phyloP scores from a whole-genome alignment of 2,329 filamentous ascomycete genomes.

The Pseudogymnoascus verrucosus region DNA sequence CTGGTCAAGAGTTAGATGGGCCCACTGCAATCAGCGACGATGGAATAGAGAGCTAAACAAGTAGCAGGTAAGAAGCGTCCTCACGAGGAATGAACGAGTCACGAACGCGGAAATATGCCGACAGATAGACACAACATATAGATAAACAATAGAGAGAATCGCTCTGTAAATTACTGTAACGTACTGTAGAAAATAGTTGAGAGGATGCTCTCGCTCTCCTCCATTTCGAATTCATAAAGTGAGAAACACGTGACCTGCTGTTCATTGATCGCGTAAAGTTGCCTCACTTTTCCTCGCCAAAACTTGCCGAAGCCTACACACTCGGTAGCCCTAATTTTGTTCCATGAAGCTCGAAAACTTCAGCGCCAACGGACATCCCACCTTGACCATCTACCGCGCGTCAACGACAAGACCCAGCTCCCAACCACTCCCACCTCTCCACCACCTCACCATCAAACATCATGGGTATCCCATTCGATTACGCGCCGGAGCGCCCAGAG shows the following conservation, averaged over 20 bases:
- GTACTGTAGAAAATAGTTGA: too few relatives aligned
- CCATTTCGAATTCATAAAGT: not conserved
- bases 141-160: not conserved
- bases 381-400: slow-evolving; percentile 7
- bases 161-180: slow-evolving; percentile 4
- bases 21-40: not conserved
- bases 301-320: not conserved
- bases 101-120: not conserved
- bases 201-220: not conserved
- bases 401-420: not conserved
- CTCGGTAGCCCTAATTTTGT: slow-evolving; percentile 10
- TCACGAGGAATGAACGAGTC: slow-evolving; percentile 21
- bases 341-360: slow-evolving; percentile 8
- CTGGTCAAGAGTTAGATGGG: slow-evolving; percentile 56
- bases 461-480: slow-evolving; percentile 56
- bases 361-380: slow-evolving; percentile 9
- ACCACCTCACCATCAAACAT: slow-evolving; percentile 5
- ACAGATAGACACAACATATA: not conserved
- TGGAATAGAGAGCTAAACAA: not conserved
- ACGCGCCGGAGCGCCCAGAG: slow-evolving; percentile 83
- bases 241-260: not conserved
- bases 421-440: not conserved
- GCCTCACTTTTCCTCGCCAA: not conserved
- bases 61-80: slow-evolving; percentile 25
- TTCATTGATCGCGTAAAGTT: not conserved